These are phyloP conservation scores for Lactarius indigo DNA, from an alignment of 768 basidiomycete genomes.

Conservation along the genomic window DNA sequence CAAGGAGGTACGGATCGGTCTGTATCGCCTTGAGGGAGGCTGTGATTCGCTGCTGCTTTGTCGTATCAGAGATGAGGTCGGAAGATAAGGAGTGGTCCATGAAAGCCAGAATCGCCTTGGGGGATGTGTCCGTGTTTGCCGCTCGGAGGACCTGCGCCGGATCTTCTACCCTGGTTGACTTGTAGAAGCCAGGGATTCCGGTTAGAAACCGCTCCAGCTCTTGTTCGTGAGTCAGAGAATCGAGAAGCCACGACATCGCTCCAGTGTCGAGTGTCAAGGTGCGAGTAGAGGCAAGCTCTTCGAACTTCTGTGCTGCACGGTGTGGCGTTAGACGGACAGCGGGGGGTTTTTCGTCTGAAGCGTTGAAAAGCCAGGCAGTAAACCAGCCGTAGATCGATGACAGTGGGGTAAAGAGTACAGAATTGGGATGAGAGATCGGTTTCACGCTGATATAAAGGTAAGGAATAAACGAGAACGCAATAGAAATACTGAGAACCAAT, in stretches of 20 bases:
- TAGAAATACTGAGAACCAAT: no score
- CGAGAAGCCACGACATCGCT: constrained; percentile 1
- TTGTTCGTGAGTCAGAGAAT: constrained; percentile 2
- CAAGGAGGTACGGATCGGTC: no score
- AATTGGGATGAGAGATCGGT: no score
- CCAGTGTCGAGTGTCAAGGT: background rate
- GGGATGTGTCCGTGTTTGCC: background rate
- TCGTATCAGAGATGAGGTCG: background rate
- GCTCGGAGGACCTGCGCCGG: background rate
- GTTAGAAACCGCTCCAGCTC: constrained; percentile 6
- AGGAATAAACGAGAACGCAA: no score
- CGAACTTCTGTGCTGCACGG: background rate
- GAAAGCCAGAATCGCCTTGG: constrained; percentile 1
- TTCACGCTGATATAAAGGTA: no score
- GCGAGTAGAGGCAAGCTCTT: background rate
- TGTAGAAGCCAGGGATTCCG: constrained; percentile 7
- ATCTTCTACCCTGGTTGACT: constrained; percentile 1
- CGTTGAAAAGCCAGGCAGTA: no score
- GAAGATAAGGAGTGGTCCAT: constrained; percentile 5
- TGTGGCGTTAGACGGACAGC: background rate
- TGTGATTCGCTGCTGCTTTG: no score
- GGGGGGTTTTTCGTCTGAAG: no score
- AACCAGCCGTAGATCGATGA: no score
- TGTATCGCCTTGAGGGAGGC: background rate
- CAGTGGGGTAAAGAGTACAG: no score